These are phyloP conservation scores for Lepidium didymum DNA, from an alignment of 345 rosid species.

Conservation along the genomic window DNA sequence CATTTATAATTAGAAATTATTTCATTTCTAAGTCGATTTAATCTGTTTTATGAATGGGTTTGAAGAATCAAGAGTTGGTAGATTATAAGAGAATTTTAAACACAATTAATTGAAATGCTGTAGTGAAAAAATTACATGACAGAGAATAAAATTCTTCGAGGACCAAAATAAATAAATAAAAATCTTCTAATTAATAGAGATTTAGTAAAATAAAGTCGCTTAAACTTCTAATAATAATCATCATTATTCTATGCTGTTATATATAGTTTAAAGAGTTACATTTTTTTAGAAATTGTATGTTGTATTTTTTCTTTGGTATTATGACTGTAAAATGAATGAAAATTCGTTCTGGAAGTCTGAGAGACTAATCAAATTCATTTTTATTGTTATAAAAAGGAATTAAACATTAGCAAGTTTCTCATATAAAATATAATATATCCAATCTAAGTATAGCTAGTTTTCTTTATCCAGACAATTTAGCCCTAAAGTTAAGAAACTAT, in stretches of 20 bases:
- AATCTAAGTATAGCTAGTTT: conserved; percentile 2
- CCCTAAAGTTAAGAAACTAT: conserved; percentile 15
- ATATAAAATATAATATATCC: background rate
- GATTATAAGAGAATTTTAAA: too few relatives aligned
- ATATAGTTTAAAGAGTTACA: background rate
- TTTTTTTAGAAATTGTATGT: background rate
- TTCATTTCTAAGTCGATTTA: background rate
- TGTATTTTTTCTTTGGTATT: background rate
- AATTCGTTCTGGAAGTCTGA: background rate
- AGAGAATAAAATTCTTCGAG: too few relatives aligned
- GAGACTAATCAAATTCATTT: background rate
- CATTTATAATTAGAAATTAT: background rate
- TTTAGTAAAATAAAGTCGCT: background rate
- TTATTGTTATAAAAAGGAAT: background rate
- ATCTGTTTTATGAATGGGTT: background rate
- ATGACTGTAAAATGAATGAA: background rate
- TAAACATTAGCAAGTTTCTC: background rate
- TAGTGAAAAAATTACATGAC: too few relatives aligned
- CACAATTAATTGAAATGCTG: too few relatives aligned
- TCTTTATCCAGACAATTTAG: background rate
- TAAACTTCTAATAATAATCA: background rate
- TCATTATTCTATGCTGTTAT: background rate
- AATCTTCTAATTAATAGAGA: background rate
- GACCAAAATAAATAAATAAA: too few relatives aligned
- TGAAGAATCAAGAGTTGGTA: background rate